Base-by-base conservation (phyloP, 2,329 filamentous ascomycete genomes). In the Peltaster fructicola region DNA sequence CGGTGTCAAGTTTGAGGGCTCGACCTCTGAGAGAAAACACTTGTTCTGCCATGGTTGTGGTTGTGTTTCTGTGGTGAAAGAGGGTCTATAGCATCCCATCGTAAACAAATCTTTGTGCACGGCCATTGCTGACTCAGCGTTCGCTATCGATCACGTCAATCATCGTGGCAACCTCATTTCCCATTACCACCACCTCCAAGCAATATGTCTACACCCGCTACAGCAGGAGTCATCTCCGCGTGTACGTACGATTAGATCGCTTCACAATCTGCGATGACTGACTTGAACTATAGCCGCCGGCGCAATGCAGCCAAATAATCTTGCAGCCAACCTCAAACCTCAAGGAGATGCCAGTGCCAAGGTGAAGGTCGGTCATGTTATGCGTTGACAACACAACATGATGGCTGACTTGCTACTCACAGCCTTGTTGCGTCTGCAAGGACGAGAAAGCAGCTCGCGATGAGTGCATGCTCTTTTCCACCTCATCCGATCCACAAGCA, bases 391-490 rank as follows among this genome's bases (percentile, higher is more conserved):
- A 25, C 22, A 12, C 27, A 20, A 22, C 21, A 21, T 14, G 16
- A 12, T 10, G 3, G 15, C 29, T 32, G 22, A 35, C 25, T 8
- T 8, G 3, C 7, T 11, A 1, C 14, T 8, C 8, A 20, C 44
- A 93, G 81, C 85, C 85, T 20, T 95, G 88, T 67, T 95, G 88
- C 51, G 88, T 95, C 15, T 98, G 88, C 69, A 93, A 84, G 50
- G 71, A 88, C 21, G 82, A 98, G 54, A 98, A 98, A 55, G 64
- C 79, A 18, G 67, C 67, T 40, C 80, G 88, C 35, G 88, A 98
- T 58, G 84, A 98, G 56, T 98, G 88, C 63, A 95, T 98, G 85
- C 77, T 98, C 29, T 93, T 95, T 61, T 91, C 81, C 28, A 82
- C 69, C 34, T 65, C 78, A 32, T 65, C 73, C 45, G 76, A 93